Base-by-base conservation (phyloP, 192 early-diverging fungal genomes). In the Mortierella alpina region DNA sequence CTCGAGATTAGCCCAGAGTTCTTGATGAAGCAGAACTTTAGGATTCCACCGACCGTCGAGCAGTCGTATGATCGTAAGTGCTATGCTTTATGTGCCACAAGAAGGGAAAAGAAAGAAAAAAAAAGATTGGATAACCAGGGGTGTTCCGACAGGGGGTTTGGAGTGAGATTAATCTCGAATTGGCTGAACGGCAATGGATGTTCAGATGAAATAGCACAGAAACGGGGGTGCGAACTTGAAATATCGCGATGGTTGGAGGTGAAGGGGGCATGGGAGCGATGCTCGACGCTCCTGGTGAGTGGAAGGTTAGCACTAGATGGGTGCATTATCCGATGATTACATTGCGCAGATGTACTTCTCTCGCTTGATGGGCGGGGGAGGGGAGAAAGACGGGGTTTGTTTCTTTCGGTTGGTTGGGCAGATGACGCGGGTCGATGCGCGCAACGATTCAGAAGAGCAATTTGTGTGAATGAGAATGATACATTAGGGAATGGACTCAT, bases 1-100 rank as follows among this genome's bases (percentile, higher is more conserved):
- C 82, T 90, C 11, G 88, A 90, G 69, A 90, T 90, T 39, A 84
- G 87, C 46, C 87, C 87, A 13, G 87, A 90, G 52, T 84, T 90
- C 61, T 58, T 90, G 40, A 80, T 86, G 64, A 90, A 90, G 63
- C 88, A 90, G 51, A 90, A 90, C 72, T 90, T 90, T 54, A 70
- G 88, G 41, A 87, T 90, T 67, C 87, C 87, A 55, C 87, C 87
- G 9, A 73, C 68, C 4, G 80, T 84, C 23, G 83, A 84, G 63
- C 72, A 75, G 39, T 69, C 68, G 18, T 84, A 82, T 63, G 83
- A 84, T 72, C 48, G 76, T 79, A 72, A 79, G 69, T 72, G 48
- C 23, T 22, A 22, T 22, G 54, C 54, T 56, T 1, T 56, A 1
- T 56, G 57, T 22, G 57, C 54, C 54, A 56, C 18, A 48, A 45